Base-by-base conservation (phyloP, 2,329 filamentous ascomycete species). In the Colletotrichum sp. region DNA sequence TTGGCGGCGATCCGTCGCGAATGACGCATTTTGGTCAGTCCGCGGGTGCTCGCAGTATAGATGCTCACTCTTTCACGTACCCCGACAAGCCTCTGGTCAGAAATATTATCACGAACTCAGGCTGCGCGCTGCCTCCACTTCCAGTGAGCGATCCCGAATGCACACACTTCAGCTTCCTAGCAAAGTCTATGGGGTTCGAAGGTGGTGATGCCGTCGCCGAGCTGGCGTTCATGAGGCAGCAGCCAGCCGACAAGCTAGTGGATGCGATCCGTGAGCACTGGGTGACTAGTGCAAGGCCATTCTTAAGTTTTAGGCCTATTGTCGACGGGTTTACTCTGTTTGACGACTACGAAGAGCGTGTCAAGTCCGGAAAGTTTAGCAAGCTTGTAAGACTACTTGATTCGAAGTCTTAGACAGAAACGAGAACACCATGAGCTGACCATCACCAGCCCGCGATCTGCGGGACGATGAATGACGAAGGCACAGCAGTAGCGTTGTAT, bases 391-490 rank as follows among this genome's bases (percentile, higher is more conserved):
- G 59, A 4, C 5, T 8, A n/a, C 10, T 0, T 28, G 0, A 10
- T 28, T 15, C 13, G 0, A 12, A 28, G 55, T 16, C 13, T 26
- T 57, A 0, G 1, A 22, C 44, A 48, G 6, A 3, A 3, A 52
- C 0, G 44, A 52, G 1, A 13, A n/a, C 1, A 13, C 1, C 0
- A 24, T 0, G 3, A 52, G 44, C 44, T 52, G 6, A 52, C 10
- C 18, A 32, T n/a, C 28, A 8, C 10, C 12, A 62, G 59, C 59
- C 59, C 0, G 59, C 59, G 15, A 62, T 62, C 59, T 62, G 30
- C 1, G 59, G 30, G 13, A 62, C 30, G n/a, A 62, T 62, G 59
- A 62, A 62, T 12, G 59, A 62, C 10, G 59, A 62, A 16, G 59
- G 59, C 26, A 62, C 28, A 3, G 28, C 59, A 5, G 59, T 62